Evolutionary conservation across 139 green algal species (phyloP).

Genomic region (Spirogloea muscicola): DNA sequence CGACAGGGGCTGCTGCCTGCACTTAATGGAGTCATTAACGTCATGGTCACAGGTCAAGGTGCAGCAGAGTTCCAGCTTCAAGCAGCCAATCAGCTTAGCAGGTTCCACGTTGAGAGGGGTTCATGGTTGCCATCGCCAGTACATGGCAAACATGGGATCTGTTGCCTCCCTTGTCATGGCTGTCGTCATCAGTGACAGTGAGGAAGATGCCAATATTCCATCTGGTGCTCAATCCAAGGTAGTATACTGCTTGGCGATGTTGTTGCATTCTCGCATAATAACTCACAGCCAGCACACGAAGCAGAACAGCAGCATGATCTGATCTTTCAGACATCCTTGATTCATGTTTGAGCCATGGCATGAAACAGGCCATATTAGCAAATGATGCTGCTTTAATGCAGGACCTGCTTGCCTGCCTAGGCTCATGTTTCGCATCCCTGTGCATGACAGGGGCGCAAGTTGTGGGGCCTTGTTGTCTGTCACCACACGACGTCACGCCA

Average conservation of each 20-base stretch:
- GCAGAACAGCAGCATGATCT: no score
- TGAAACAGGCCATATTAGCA: not conserved
- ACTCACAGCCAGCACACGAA: no score
- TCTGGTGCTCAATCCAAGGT: no score
- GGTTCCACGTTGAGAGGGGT: slow-evolving; percentile 13
- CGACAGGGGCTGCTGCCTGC: not conserved
- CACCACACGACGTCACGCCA: slow-evolving; percentile 20
- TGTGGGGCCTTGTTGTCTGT: slow-evolving; percentile 41
- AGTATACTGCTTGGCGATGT: no score
- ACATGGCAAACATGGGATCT: slow-evolving; percentile 48
- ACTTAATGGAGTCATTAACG: not conserved
- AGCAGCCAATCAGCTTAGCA: not conserved
- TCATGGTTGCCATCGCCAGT: slow-evolving; percentile 38
- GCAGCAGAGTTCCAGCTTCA: not conserved
- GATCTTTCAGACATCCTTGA: no score
- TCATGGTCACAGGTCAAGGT: slow-evolving; percentile 17
- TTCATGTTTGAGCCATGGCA: no score
- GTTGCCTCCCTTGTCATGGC: slow-evolving; percentile 25
- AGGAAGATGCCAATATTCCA: not conserved
- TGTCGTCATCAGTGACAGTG: slow-evolving; percentile 25
- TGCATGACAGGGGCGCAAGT: slow-evolving; percentile 11
- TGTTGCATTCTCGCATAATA: no score
- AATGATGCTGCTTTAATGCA: no score
- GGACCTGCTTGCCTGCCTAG: no score
- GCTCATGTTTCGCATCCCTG: no score